Conservation (phyloP, 805 yeast genomes). For the Kodamaea leandrae region DNA sequence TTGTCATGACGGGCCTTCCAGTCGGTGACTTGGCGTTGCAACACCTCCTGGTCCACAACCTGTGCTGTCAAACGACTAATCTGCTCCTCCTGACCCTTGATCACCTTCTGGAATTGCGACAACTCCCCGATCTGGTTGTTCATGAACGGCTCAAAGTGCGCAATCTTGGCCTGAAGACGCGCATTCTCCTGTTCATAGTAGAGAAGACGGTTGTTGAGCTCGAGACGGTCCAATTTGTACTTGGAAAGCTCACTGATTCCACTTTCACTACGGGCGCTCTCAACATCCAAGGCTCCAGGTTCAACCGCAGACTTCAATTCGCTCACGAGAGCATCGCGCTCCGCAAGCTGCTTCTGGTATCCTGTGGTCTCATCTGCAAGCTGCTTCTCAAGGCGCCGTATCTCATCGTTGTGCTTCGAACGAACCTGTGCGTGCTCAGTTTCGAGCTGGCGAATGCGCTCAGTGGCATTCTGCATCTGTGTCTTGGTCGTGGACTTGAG, state of each 20-base stretch:
- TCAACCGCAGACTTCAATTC: slow-evolving; percentile 31
- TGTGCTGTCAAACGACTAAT: slow-evolving; percentile 41
- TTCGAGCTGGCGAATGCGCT: slow-evolving; percentile 50
- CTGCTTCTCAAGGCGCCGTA: slow-evolving; percentile 18
- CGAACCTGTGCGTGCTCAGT: slow-evolving; percentile 18
- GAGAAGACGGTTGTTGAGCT: slow-evolving; percentile 42
- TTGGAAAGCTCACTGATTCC: slow-evolving; percentile 30
- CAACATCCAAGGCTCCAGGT: slow-evolving; percentile 23
- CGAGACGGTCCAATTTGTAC: slow-evolving; percentile 43
- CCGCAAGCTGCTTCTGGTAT: slow-evolving; percentile 23
- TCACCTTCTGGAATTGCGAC: slow-evolving; percentile 50
- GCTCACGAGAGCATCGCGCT: slow-evolving; percentile 29
- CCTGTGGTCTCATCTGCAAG: slow-evolving; percentile 19
- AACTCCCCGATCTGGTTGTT: slow-evolving; percentile 52
- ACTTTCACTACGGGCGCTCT: slow-evolving; percentile 6
- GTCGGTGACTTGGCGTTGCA: slow-evolving; percentile 46
- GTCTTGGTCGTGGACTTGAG: slow-evolving; percentile 35
- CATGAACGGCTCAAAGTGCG: slow-evolving; percentile 52
- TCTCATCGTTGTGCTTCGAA: slow-evolving; percentile 11
- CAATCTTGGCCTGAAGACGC: slow-evolving; percentile 37
- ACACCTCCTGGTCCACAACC: slow-evolving; percentile 42
- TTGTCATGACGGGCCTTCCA: slow-evolving; percentile 46
- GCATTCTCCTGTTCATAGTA: slow-evolving; percentile 48
- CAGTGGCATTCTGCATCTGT: slow-evolving; percentile 58
- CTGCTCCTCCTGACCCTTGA: slow-evolving; percentile 50